phyloP scores from a whole-genome alignment of 495 filamentous ascomycete genomes.

The Staphylotrichum tortipilum region DNA sequence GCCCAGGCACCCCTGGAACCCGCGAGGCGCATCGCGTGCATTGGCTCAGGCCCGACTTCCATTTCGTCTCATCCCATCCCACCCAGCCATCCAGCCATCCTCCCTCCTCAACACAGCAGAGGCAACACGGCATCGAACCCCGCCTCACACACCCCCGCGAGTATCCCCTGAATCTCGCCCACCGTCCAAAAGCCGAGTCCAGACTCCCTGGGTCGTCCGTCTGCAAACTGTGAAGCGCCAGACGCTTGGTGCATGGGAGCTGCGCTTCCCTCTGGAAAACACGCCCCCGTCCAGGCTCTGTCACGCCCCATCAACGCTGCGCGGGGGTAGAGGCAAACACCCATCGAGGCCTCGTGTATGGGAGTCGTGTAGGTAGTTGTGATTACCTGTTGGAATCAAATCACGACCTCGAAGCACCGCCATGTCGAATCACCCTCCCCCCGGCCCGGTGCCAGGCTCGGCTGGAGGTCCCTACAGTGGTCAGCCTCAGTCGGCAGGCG shows the following conservation, averaged over 20 bases:
- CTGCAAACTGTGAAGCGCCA: neutral
- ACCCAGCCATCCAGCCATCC: neutral
- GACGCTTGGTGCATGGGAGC: conserved; percentile 1
- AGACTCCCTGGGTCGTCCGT: too few species aligned
- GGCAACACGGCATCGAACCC: too few species aligned
- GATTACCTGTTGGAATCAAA: neutral
- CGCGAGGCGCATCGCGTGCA: too few species aligned
- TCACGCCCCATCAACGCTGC: too few species aligned
- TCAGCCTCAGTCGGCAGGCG: conserved; percentile 23
- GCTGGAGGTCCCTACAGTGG: conserved; percentile 12
- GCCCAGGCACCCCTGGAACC: too few species aligned
- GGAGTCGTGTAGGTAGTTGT: neutral
- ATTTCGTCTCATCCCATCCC: too few species aligned
- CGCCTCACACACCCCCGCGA: too few species aligned
- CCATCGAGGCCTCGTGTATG: too few species aligned
- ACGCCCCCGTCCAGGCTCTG: neutral
- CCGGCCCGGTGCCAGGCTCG: conserved; percentile 9
- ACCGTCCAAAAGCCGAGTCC: too few species aligned
- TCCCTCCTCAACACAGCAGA: neutral
- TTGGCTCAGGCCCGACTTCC: too few species aligned
- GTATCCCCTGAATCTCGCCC: neutral
- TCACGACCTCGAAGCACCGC: too few species aligned
- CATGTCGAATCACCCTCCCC: conserved; percentile 18
- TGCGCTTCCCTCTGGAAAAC: neutral
- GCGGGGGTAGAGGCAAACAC: neutral